Conservation (phyloP, 2,329 filamentous ascomycete species). For the Ophiostoma montium region DNA sequence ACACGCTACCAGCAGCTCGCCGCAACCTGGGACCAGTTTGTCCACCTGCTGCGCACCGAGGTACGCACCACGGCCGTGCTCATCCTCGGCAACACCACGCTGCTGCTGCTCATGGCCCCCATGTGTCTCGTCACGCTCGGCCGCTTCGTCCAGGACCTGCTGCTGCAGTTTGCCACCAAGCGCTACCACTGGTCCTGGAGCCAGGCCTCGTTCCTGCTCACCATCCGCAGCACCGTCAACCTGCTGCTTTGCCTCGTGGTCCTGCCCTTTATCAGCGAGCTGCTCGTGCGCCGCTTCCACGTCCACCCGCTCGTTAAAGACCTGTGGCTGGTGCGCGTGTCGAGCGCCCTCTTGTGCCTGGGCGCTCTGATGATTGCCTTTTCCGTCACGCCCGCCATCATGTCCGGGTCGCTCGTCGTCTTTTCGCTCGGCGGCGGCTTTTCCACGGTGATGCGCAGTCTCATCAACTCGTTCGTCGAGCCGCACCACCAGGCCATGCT, state of each 20-base stretch:
- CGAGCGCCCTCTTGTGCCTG: constrained; percentile 18
- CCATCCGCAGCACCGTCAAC: constrained; percentile 24
- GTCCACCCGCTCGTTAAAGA: constrained; percentile 25
- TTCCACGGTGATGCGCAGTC: constrained; percentile 28
- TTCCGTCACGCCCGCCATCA: constrained; percentile 21
- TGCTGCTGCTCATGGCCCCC: constrained; percentile 25
- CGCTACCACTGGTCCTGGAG: constrained; percentile 36
- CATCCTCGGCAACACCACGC: constrained; percentile 23
- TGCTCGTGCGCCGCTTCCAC: constrained; percentile 17
- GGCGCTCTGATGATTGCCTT: constrained; percentile 26
- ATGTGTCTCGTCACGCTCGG: constrained; percentile 21
- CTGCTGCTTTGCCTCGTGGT: constrained; percentile 25
- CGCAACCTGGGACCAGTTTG: neutral
- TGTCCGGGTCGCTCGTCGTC: constrained; percentile 27
- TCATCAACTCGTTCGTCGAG: constrained; percentile 40
- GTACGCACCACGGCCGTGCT: constrained; percentile 24
- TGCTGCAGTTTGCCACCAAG: constrained; percentile 39
- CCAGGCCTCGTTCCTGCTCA: constrained; percentile 27
- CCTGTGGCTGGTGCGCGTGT: constrained; percentile 24
- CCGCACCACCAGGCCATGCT: constrained; percentile 37
- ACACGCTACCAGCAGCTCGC: neutral
- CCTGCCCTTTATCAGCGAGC: constrained; percentile 22
- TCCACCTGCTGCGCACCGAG: constrained; percentile 4
- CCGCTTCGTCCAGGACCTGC: constrained; percentile 22
- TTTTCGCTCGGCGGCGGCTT: constrained; percentile 32